Base-by-base conservation (phyloP, 176 grass and related monocot genomes). In the Aegilops longissima region DNA sequence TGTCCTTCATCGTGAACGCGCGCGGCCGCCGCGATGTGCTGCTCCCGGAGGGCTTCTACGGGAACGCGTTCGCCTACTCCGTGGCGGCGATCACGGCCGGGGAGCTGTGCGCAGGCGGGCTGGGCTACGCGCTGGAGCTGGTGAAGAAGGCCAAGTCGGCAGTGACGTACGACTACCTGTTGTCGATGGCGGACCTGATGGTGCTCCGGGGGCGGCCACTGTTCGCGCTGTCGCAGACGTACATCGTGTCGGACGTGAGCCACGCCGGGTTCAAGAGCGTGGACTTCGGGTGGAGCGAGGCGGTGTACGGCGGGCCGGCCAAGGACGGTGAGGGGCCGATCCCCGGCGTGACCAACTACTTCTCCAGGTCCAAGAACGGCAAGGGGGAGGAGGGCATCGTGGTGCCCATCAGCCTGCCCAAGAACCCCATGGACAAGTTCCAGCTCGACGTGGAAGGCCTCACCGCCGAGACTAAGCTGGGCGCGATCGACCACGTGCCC, bases 241-340 rank as follows among this genome's bases (percentile, higher is more conserved):
- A 95, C 86, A 78, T 94, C 80, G 91, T 98, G 16, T 95, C 93
- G 1, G 95, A 95, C 84, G 30, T 88, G 4, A 98, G 82, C 58
- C 88, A 83, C 35, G 76, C 86, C 16, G 90, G 93, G 47, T 88
- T 95, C 77, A 89, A 87, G 72, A 80, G 66, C 20, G 61, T 98
- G 1, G 91, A 98, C 80, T 98, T 95, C 40, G 95, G 95, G 4
- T 98, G 93, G 95, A 91, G 95, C 0, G 63, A 83, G 62, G 59
- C 89, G 0, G 77, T 90, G 9, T 93, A 86, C 72, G 91, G 86
- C 12, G 94, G 94, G 1, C 94, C 94, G 23, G 94, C 94, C 0
- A 93, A 89, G 39, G 91, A 89, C 6, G 87, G 89, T 7, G 87
- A 85, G 21, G 91, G 91, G 1, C 82, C 82, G 5, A 17, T 85